These are phyloP conservation scores for Sarocladiaceae sp. DNA, from an alignment of 2,329 filamentous ascomycete genomes.

Conservation along the genomic window DNA sequence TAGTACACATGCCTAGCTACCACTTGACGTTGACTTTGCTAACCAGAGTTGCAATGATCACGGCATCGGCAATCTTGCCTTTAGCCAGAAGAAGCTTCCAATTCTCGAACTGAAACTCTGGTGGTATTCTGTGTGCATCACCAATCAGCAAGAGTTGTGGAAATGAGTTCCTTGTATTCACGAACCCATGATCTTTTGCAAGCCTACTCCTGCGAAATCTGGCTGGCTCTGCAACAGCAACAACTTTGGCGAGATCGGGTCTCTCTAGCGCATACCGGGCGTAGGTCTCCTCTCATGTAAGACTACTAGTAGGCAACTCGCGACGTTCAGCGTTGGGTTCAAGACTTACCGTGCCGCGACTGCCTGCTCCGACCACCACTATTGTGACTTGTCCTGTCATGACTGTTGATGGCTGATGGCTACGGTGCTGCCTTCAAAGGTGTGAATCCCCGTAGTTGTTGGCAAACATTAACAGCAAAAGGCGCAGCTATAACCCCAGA, in stretches of 20 bases:
- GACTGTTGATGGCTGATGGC: too few species aligned
- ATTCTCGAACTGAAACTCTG: slow-evolving; percentile 11
- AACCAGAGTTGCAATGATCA: slow-evolving; percentile 13
- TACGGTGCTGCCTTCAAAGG: too few species aligned
- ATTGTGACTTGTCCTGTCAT: too few species aligned
- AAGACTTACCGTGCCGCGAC: slow-evolving; percentile 13
- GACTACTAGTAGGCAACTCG: too few species aligned
- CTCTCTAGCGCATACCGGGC: slow-evolving; percentile 13
- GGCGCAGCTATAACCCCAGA: too few species aligned
- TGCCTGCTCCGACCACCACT: slow-evolving; percentile 14
- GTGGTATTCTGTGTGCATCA: slow-evolving; percentile 10
- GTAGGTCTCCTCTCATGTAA: slow-evolving; percentile 15
- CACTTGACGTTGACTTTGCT: too few species aligned
- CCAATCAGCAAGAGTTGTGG: neutral
- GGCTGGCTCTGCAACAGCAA: slow-evolving; percentile 14
- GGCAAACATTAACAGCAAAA: too few species aligned
- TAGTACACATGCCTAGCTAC: too few species aligned
- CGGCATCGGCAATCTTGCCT: slow-evolving; percentile 14
- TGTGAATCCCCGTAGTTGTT: too few species aligned
- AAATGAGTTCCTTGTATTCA: too few species aligned
- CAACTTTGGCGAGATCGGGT: slow-evolving; percentile 13
- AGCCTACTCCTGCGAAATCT: slow-evolving; percentile 11
- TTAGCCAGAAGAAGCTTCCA: slow-evolving; percentile 13
- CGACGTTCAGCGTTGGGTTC: too few species aligned
- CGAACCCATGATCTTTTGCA: slow-evolving; percentile 13